These are phyloP conservation scores for Paecilomyces formosus DNA, from an alignment of 2,329 filamentous ascomycete species.

Conservation along the genomic window DNA sequence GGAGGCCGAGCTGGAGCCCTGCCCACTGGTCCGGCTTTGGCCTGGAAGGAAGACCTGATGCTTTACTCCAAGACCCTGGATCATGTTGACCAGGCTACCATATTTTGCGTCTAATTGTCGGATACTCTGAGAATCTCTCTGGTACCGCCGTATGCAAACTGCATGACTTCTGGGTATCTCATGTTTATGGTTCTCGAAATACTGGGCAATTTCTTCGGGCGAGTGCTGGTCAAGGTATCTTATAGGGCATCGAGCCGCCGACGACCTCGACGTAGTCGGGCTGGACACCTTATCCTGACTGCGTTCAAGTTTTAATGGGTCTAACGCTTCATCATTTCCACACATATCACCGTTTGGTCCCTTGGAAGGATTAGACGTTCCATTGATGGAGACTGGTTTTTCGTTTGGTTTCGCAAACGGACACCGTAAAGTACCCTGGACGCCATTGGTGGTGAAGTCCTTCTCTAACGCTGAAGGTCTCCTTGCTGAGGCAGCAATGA, in stretches of 20 bases:
- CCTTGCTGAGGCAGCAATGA: conserved; percentile 43
- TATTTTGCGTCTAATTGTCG: conserved; percentile 90
- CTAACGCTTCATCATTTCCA: conserved; percentile 51
- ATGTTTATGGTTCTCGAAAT: conserved; percentile 93
- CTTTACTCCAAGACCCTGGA: conserved; percentile 77
- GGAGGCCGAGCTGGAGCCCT: conserved; percentile 39
- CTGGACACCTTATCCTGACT: conserved; percentile 38
- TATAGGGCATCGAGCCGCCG: conserved; percentile 73
- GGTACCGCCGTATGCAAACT: conserved; percentile 82
- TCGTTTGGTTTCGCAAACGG: conserved; percentile 59
- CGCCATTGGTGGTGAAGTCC: conserved; percentile 83
- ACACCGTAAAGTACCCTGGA: conserved; percentile 70
- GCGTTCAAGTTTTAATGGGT: conserved; percentile 45
- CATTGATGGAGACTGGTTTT: conserved; percentile 31
- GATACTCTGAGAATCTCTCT: conserved; percentile 77
- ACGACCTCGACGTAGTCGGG: conserved; percentile 32
- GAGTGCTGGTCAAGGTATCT: conserved; percentile 88
- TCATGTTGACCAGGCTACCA: conserved; percentile 87
- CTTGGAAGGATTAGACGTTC: conserved; percentile 33
- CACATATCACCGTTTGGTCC: conserved; percentile 34
- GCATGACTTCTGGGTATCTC: conserved; percentile 90
- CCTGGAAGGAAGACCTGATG: conserved; percentile 79
- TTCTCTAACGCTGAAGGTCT: conserved; percentile 66
- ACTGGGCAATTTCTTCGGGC: conserved; percentile 85
- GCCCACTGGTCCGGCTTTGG: conserved; percentile 15